These are phyloP conservation scores for Yamadazyma blattariae DNA, from an alignment of 1,139 yeast genomes.

Conservation along the genomic window DNA sequence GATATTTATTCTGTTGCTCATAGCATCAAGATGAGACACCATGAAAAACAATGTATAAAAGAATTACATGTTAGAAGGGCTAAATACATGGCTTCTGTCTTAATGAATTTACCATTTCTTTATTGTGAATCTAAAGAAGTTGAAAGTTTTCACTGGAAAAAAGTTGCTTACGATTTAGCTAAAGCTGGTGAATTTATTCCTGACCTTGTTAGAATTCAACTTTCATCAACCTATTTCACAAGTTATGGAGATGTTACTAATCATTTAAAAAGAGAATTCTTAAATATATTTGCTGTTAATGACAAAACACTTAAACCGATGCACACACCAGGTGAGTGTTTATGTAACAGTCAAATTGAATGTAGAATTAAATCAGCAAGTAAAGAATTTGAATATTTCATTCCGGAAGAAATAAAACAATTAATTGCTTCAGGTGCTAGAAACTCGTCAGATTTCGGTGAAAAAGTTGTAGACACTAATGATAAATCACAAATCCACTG, in stretches of 20 bases:
- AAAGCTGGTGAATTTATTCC: conserved; percentile 15
- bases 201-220: conserved; percentile 13
- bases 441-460: conserved; percentile 6
- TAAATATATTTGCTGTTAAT: conserved; percentile 6
- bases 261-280: conserved; percentile 15
- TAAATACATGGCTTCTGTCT: conserved; percentile 7
- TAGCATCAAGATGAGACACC: conserved; percentile 1
- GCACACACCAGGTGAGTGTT: not conserved
- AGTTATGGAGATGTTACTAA: conserved; percentile 16
- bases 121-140: conserved; percentile 11
- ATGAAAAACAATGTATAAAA: not conserved
- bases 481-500: conserved; percentile 10
- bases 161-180: conserved; percentile 15
- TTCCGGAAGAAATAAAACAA: conserved; percentile 11
- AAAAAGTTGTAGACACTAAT: not conserved
- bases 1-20: conserved; percentile 2
- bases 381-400: conserved; percentile 10
- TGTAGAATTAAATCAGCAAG: conserved; percentile 5
- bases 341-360: not conserved
- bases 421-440: conserved; percentile 11
- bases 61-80: conserved; percentile 4
- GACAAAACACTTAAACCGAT: not conserved
- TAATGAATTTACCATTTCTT: conserved; percentile 15
- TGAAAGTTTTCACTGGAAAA: conserved; percentile 15
- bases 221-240: conserved; percentile 12